Conservation (phyloP, 176 grass and related monocot genomes). For the Tillandsia leiboldiana region DNA sequence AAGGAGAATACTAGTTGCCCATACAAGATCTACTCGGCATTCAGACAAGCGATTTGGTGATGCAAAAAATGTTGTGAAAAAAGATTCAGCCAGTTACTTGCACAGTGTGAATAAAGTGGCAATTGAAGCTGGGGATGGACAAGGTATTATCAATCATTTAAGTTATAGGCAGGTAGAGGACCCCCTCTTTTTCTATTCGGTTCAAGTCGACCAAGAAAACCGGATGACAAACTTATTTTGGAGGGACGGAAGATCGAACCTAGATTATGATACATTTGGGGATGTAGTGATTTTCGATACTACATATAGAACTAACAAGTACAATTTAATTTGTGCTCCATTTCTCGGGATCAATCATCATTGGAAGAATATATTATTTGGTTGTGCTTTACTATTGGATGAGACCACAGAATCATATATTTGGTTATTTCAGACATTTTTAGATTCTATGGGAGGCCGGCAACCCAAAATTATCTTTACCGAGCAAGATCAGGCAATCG, state of each 20-base stretch:
- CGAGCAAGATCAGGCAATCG: constrained; percentile 43
- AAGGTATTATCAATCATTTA: constrained; percentile 51
- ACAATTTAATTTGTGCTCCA: constrained; percentile 58
- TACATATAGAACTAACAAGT: constrained; percentile 7
- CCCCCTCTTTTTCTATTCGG: constrained; percentile 72
- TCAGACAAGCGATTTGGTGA: constrained; percentile 27
- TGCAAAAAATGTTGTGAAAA: constrained; percentile 17
- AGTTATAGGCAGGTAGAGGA: constrained; percentile 42
- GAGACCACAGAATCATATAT: constrained; percentile 49
- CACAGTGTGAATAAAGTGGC: constrained; percentile 39
- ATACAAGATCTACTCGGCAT: constrained; percentile 22
- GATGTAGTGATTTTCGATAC: constrained; percentile 74
- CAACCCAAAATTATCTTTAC: constrained; percentile 69
- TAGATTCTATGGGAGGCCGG: constrained; percentile 59
- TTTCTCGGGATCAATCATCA: constrained; percentile 77
- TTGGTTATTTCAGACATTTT: constrained; percentile 68
- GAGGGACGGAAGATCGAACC: constrained; percentile 43
- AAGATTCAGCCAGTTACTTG: constrained; percentile 33
- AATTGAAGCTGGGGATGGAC: constrained; percentile 48
- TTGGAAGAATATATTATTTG: constrained; percentile 51
- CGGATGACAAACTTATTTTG: constrained; percentile 60
- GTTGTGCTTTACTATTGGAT: constrained; percentile 67
- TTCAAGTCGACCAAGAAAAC: constrained; percentile 58
- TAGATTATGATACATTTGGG: constrained; percentile 64
- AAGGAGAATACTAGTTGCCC: constrained; percentile 55